Evolutionary conservation across 257 asterid species (phyloP).

Genomic region (Striga asiatica): DNA sequence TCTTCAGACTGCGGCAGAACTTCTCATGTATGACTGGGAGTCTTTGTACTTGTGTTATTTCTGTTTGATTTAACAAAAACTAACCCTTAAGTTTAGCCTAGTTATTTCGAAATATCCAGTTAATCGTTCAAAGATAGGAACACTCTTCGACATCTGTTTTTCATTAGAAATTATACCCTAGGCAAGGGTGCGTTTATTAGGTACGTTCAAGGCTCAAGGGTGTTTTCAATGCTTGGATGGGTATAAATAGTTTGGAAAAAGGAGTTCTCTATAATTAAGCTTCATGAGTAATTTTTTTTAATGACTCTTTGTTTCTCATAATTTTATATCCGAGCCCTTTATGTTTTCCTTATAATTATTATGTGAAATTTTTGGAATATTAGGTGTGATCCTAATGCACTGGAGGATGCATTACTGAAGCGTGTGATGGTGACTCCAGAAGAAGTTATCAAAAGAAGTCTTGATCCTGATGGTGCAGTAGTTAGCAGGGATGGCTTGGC

Average conservation of each 20-base stretch:
- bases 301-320: neutral
- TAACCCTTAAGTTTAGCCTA: neutral
- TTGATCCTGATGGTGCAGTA: constrained; percentile 71
- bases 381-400: constrained; percentile 62
- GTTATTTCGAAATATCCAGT: neutral
- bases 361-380: neutral
- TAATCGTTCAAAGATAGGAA: neutral
- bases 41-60: constrained; percentile 2
- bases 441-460: constrained; percentile 92
- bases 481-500: constrained; percentile 92
- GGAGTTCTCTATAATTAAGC: neutral
- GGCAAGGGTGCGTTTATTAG: too few relatives aligned
- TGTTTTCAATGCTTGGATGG: too few relatives aligned
- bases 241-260: too few relatives aligned
- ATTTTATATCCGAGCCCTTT: constrained; percentile 1
- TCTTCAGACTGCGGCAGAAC: constrained; percentile 69
- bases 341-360: neutral
- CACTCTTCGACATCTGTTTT: neutral
- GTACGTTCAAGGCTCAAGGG: too few relatives aligned
- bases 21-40: constrained; percentile 47
- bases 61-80: neutral
- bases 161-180: too few relatives aligned
- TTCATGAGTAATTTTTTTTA: neutral
- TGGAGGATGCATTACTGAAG: constrained; percentile 77
- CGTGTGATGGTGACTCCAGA: constrained; percentile 96